phyloP scores from a whole-genome alignment of 345 rosid species.

The Capsella bursapastoris region DNA sequence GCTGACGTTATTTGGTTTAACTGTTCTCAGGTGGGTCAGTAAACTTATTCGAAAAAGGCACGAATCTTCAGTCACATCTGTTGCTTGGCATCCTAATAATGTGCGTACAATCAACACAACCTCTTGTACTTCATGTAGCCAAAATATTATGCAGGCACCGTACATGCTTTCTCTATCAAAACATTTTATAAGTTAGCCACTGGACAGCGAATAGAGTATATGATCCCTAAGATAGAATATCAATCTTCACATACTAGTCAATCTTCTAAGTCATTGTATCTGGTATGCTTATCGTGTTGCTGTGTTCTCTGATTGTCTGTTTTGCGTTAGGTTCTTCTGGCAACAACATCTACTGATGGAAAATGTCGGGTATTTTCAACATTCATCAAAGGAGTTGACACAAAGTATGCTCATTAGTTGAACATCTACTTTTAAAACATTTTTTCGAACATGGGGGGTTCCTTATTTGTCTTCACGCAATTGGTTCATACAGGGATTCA shows the following conservation, averaged over 20 bases:
- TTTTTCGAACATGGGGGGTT: constrained; percentile 21
- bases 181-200: constrained; percentile 1
- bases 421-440: not conserved
- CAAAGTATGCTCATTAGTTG: constrained; percentile 55
- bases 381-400: constrained; percentile 97
- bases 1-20: constrained; percentile 37
- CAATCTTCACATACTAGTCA: not conserved
- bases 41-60: constrained; percentile 93
- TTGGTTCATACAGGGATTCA: constrained; percentile 62
- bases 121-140: constrained; percentile 3
- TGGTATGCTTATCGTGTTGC: not conserved
- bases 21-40: constrained; percentile 93
- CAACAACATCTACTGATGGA: constrained; percentile 97
- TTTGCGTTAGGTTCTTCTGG: constrained; percentile 74
- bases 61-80: constrained; percentile 88
- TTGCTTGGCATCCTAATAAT: constrained; percentile 99
- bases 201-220: constrained; percentile 14
- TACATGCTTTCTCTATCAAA: constrained; percentile 7
- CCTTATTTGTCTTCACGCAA: constrained; percentile 37
- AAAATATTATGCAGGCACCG: not conserved
- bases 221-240: not conserved
- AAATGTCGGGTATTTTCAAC: constrained; percentile 96
- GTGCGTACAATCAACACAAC: constrained; percentile 50
- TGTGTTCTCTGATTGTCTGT: constrained; percentile 27
- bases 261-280: not conserved